Evolutionary conservation across 768 basidiomycete species (phyloP), one percentile per base, ranked within the genome.

Genomic region (Serendipita vermifera): DNA sequence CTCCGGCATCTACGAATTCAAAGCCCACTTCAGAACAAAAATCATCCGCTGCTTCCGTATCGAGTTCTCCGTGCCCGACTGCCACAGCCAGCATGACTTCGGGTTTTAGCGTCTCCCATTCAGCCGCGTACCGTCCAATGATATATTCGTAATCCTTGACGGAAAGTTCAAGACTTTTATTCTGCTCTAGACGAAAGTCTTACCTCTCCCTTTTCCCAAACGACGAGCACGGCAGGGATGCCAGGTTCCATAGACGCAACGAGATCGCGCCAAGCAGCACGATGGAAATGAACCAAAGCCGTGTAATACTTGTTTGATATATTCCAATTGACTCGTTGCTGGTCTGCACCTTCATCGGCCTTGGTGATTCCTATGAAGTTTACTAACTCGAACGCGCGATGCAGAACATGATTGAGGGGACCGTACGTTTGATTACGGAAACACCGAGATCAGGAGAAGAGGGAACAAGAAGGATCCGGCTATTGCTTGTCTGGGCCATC

Each of bases 251-350:
- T 66, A 40, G 72, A 65, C 15, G 72, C 67, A 29, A 66, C 67
- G 58, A 78, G 71, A 9, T 73, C 71, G 29, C 71, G 68, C 55
- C 79, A 65, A 15, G 74, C 69, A 55, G 75, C 74, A 9, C 74
- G 70, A 32, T 78, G 69, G 64, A 90, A 88, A 59, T 81, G 79
- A 5, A 91, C 83, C 58, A 76, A 72, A 1, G 87, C 88, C 13
- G 77, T 77, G 69, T 90, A 91, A 68, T 91, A 91, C 66, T 78
- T 82, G 71, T 89, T 89, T 54, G 69, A 68, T 59, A 89, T 84
- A 38, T 77, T 83, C 86, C 85, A 89, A 7, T 83, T 81, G 31
- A 85, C 68, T 26, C 48, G 59, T 26, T 56, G 59, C 7, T n/a
- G 17, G 20, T 58, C 59, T 7, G 2, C 20, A 9, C 7, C 2